Evolutionary conservation across 345 rosid species (phyloP), one percentile per base, ranked within the genome.

Genomic region (Zanthoxylum bungeanum): DNA sequence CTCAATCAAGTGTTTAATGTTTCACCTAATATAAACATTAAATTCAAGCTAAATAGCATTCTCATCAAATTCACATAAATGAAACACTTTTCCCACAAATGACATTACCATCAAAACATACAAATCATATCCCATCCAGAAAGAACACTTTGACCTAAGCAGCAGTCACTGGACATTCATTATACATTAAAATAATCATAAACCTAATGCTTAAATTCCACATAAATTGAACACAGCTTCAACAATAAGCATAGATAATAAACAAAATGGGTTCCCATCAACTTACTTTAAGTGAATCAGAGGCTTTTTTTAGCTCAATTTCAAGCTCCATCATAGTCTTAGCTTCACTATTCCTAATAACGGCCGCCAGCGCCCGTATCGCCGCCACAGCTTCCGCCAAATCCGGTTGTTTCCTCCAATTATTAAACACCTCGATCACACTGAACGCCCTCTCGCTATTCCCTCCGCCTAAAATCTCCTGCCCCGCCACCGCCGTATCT

Each of bases 321-420:
- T 94, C 97, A 62, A 94, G 98, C 86, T 92, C 95, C 98, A 94
- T 92, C 98, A 94, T 92, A 5, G 98, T 92, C 7, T 78, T 90
- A n/a, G 98, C 98, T 73, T 86, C 80, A 61, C 98, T 89, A 7
- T 85, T 81, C 73, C 95, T 77, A 56, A 92, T 90, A 66, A 85
- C 97, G 6, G 93, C 91, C 5, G 98, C 98, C 2, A 94, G 71
- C 34, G 97, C 95, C 53, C 97, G 79, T 7, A 92, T 92, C 4
- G 98, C 98, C 1, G 98, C 97, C 31, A 94, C 97, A 31, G 98
- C 97, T 74, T 94, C 97, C 19, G 98, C 98, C 74, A 94, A 85
- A 79, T 92, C 95, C 53, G 98, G 98, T 71, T 92, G 98, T 52
- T 84, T 86, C 84, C 98, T 75, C 98, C 97, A 88, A 67, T 46